Evolutionary conservation across 306 rosid genomes (phyloP).

Genomic region (Prosopis cineraria): DNA sequence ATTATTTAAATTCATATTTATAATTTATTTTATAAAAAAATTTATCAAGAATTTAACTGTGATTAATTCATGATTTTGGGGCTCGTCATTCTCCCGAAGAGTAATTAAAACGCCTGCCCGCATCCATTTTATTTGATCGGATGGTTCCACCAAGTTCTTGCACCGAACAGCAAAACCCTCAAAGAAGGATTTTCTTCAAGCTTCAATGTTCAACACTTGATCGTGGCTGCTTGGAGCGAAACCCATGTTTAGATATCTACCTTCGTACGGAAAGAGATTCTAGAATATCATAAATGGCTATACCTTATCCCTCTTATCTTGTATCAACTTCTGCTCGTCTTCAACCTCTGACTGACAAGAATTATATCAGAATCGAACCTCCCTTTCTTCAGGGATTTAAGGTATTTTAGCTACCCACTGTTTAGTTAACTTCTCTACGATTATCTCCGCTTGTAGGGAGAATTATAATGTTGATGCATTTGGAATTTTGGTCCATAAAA

Average conservation of each 20-base stretch:
- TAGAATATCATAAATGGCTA: constrained; percentile 45
- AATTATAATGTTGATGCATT: not conserved
- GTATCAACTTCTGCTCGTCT: constrained; percentile 52
- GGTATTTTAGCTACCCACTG: constrained; percentile 38
- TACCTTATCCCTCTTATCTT: constrained; percentile 49
- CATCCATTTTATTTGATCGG: not conserved
- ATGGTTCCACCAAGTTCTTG: not conserved
- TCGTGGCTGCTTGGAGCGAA: constrained; percentile 34
- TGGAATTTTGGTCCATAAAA: not conserved
- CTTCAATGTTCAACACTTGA: not conserved
- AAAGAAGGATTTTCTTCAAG: not conserved
- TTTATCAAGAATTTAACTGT: too few relatives aligned
- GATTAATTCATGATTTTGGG: too few relatives aligned
- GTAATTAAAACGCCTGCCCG: not conserved
- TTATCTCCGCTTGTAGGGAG: not conserved
- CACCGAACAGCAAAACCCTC: constrained; percentile 11
- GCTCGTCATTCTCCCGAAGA: too few relatives aligned
- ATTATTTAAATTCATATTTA: too few relatives aligned
- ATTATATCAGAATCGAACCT: constrained; percentile 30
- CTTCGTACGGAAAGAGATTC: not conserved
- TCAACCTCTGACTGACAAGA: constrained; percentile 40
- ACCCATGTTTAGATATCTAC: not conserved
- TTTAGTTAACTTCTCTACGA: not conserved
- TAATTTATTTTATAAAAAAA: too few relatives aligned
- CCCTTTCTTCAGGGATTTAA: constrained; percentile 40